Conservation (phyloP, 345 rosid species). For the Salix purpurea region DNA sequence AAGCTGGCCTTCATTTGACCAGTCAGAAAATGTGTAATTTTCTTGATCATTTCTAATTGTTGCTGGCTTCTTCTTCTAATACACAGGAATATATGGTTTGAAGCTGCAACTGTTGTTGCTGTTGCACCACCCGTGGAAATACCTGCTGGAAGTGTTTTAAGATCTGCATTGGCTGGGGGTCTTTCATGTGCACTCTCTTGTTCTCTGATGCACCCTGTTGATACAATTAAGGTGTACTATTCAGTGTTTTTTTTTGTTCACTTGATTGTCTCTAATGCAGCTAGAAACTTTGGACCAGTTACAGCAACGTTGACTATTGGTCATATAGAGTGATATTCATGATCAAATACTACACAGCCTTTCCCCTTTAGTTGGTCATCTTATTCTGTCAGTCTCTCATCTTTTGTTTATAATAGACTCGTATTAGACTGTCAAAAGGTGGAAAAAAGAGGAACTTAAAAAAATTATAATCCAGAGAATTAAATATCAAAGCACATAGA, state of each 20-base stretch:
- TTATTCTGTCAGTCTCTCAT: not conserved
- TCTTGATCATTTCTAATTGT: not conserved
- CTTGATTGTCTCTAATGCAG: not conserved
- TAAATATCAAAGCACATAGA: not conserved
- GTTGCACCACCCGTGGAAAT: slow-evolving; percentile 88
- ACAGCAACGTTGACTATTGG: not conserved
- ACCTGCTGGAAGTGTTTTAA: slow-evolving; percentile 85
- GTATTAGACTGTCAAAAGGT: not conserved
- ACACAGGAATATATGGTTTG: slow-evolving; percentile 86
- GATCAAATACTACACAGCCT: not conserved
- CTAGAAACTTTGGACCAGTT: not conserved
- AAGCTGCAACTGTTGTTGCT: slow-evolving; percentile 96
- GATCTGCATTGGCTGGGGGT: slow-evolving; percentile 97
- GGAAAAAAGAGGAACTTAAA: not conserved
- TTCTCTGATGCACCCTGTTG: slow-evolving; percentile 81
- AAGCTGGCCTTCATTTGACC: not conserved
- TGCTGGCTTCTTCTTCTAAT: slow-evolving; percentile 14
- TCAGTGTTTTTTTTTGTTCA: not conserved
- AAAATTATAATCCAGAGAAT: not conserved
- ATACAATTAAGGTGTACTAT: slow-evolving; percentile 70
- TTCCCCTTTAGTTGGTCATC: not conserved
- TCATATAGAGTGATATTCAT: not conserved
- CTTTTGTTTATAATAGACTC: not conserved
- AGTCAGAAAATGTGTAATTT: not conserved
- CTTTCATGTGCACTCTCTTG: slow-evolving; percentile 90